Base-by-base conservation (phyloP, 1,284 basidiomycete genomes). In the Ustilago curta region DNA sequence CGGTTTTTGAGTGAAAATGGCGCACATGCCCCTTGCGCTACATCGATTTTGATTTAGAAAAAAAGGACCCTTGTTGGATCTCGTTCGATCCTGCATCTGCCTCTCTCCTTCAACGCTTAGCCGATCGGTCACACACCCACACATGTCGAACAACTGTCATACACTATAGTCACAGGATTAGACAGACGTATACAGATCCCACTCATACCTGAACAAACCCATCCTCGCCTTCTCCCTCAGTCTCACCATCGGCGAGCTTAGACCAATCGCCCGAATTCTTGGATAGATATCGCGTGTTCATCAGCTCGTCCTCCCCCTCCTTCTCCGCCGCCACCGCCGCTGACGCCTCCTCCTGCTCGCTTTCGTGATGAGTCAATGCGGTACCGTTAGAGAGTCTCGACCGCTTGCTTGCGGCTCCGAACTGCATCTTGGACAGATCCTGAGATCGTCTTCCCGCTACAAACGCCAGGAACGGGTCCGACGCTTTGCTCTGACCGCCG, bases 401-500 rank as follows among this genome's bases (percentile, higher is more conserved):
- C 59, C 70, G 61, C n/a, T 66, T 69, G 7, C 14, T 16, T 59
- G 40, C 40, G 43, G 45, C 39, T 16, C 35, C 35, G 35, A 37
- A 37, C 6, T 60, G 51, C 32, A 50, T 35, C 31, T 59, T 57
- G 21, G 68, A 61, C 11, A 68, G 50, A 27, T 72, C 60, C 23
- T 75, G 68, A 29, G 66, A 76, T 35, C 66, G 62, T 4, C 71
- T 50, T 9, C 71, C 76, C 2, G 73, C 78, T 11, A 80, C 78
- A 52, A 78, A 80, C 1, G 76, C 76, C 16, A 80, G 58, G 59
- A 80, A 80, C 1, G 78, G 78, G 64, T 80, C 78, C 0, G 65
- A 49, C 2, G 55, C 42, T 45, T 67, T 75, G 40, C 37, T 23
- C n/a, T 47, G 27, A 19, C 31, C 23, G 18, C 25, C 47, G 25